Evolutionary conservation across 129 eudicot species (phyloP).

Genomic region (Silybum marianum): DNA sequence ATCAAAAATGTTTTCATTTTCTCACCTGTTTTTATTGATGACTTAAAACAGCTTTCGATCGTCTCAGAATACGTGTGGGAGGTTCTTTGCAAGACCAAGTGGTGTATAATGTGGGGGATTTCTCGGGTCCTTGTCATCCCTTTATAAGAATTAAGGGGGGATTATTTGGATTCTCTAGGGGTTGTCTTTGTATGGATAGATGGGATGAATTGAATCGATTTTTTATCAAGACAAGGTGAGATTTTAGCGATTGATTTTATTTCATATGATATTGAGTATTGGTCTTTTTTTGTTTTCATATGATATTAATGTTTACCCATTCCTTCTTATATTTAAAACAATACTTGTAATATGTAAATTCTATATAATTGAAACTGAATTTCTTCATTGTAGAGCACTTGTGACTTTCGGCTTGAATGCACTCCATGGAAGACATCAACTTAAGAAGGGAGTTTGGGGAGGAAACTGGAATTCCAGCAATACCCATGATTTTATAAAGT

Average conservation of each 20-base stretch:
- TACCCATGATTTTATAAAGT: slow-evolving; percentile 64
- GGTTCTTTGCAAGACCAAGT: slow-evolving; percentile 98
- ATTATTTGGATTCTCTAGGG: slow-evolving; percentile 80
- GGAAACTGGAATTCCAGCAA: slow-evolving; percentile 87
- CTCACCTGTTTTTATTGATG: slow-evolving; percentile 14
- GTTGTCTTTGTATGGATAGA: slow-evolving; percentile 70
- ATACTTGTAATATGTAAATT: neutral
- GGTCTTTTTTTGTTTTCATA: too few relatives aligned
- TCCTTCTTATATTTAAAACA: neutral
- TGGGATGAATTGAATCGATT: slow-evolving; percentile 90
- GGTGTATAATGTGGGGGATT: slow-evolving; percentile 55
- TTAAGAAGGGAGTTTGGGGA: slow-evolving; percentile 48
- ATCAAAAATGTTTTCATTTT: slow-evolving; percentile 16
- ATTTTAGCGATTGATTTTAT: neutral
- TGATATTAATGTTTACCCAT: too few relatives aligned
- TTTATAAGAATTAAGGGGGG: slow-evolving; percentile 48
- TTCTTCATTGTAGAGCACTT: slow-evolving; percentile 51
- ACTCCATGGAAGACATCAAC: slow-evolving; percentile 64
- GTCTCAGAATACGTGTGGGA: slow-evolving; percentile 75
- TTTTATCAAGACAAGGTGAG: slow-evolving; percentile 71
- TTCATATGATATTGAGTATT: neutral
- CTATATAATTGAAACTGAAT: neutral
- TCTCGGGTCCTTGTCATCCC: slow-evolving; percentile 51
- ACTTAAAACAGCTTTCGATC: slow-evolving; percentile 57
- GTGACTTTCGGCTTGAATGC: slow-evolving; percentile 91